These are phyloP conservation scores for Thermochaetoides thermophila DNA, from an alignment of 495 filamentous ascomycete genomes.

Conservation along the genomic window DNA sequence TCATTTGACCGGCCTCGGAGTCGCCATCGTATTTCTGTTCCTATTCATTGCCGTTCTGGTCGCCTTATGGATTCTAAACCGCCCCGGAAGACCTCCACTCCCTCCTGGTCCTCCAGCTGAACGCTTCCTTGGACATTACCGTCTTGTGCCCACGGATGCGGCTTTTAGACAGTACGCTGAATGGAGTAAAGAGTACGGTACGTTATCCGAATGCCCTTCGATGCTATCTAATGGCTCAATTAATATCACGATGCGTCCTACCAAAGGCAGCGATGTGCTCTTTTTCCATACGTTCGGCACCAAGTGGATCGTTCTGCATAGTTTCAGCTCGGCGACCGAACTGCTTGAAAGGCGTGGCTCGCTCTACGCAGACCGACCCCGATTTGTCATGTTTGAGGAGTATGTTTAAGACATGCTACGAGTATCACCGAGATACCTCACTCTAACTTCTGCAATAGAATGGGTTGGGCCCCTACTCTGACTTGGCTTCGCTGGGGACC, in stretches of 20 bases:
- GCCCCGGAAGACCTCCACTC: constrained; percentile 16
- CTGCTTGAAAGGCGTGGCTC: constrained; percentile 30
- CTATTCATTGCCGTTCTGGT: too few species aligned
- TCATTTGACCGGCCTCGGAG: too few species aligned
- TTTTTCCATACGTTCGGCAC: constrained; percentile 29
- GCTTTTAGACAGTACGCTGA: constrained; percentile 27
- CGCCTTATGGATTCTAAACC: too few species aligned
- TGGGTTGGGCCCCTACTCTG: constrained; percentile 32
- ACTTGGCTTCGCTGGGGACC: constrained; percentile 35
- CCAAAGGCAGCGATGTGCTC: constrained; percentile 18
- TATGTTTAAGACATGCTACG: too few species aligned
- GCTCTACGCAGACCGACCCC: constrained; percentile 30
- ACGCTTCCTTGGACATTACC: constrained; percentile 28
- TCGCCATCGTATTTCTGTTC: too few species aligned
- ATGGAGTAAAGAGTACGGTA: constrained; percentile 26
- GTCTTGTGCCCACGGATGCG: constrained; percentile 23
- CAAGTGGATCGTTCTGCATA: constrained; percentile 29
- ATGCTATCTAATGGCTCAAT: neutral
- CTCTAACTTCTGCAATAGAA: constrained; percentile 10
- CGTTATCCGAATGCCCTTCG: neutral
- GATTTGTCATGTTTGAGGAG: constrained; percentile 35
- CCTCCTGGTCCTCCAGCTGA: constrained; percentile 26
- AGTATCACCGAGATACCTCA: neutral
- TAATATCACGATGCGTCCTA: neutral
- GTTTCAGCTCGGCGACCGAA: constrained; percentile 22